A percentile compares a stretch with the other conserved stretches of the same genome.
phyloP scores from a whole-genome alignment of 306 rosid species.

The Quercus gilva region DNA sequence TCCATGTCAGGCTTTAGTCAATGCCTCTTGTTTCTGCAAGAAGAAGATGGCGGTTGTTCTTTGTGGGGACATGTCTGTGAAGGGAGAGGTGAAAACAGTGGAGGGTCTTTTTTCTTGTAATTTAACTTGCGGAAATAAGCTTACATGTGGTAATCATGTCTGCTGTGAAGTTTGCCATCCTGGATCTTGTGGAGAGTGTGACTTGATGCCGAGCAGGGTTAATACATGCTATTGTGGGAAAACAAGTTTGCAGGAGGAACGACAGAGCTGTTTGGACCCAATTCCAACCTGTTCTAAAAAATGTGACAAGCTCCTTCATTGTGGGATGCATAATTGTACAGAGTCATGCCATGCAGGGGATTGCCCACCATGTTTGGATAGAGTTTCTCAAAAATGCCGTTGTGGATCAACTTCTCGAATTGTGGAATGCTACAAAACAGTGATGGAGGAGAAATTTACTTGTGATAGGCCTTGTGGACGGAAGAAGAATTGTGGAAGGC shows the following conservation, averaged over 20 bases:
- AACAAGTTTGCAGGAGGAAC: slow-evolving; percentile 63
- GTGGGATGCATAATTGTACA: slow-evolving; percentile 60
- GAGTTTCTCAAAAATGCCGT: slow-evolving; percentile 74
- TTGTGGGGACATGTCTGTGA: slow-evolving; percentile 75
- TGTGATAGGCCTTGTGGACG: slow-evolving; percentile 85
- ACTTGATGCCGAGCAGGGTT: slow-evolving; percentile 54
- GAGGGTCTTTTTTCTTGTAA: slow-evolving; percentile 75
- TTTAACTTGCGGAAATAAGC: slow-evolving; percentile 60
- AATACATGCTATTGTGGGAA: slow-evolving; percentile 86
- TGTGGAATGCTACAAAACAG: slow-evolving; percentile 75
- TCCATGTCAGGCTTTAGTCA: slow-evolving; percentile 58
- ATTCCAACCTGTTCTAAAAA: slow-evolving; percentile 74
- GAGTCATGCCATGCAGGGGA: slow-evolving; percentile 74
- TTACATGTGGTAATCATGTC: slow-evolving; percentile 69
- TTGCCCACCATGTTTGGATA: slow-evolving; percentile 73
- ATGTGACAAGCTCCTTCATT: slow-evolving; percentile 62
- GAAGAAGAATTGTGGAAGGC: slow-evolving; percentile 94
- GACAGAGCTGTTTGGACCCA: slow-evolving; percentile 75
- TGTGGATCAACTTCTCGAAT: slow-evolving; percentile 66
- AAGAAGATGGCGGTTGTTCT: slow-evolving; percentile 49
- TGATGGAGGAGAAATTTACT: slow-evolving; percentile 47
- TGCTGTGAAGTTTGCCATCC: slow-evolving; percentile 79
- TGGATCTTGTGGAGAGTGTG: slow-evolving; percentile 70
- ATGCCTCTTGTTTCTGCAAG: slow-evolving; percentile 82
- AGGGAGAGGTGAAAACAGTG: slow-evolving; percentile 63